Evolutionary conservation across 2,329 filamentous ascomycete species (phyloP).

Genomic region (Aspergillus sclerotialis): DNA sequence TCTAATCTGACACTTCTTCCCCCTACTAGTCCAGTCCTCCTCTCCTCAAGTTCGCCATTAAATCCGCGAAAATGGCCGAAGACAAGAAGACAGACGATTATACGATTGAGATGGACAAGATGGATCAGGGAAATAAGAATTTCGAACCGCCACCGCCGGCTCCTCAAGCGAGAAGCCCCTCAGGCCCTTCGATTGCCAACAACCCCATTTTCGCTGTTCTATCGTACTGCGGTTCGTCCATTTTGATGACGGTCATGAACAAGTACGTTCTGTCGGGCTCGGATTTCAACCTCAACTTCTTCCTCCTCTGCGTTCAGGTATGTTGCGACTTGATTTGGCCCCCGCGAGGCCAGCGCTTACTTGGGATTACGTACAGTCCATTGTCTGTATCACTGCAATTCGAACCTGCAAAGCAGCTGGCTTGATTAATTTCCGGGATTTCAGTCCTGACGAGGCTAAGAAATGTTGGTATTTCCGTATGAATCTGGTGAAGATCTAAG

Average conservation of each 20-base stretch:
- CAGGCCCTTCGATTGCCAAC: conserved; percentile 53
- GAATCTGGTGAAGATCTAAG: conserved; percentile 1
- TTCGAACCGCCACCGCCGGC: conserved; percentile 35
- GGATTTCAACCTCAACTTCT: conserved; percentile 93
- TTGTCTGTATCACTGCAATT: conserved; percentile 84
- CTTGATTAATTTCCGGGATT: conserved; percentile 75
- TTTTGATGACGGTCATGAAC: conserved; percentile 99
- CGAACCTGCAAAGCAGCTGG: conserved; percentile 72
- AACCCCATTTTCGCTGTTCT: conserved; percentile 75
- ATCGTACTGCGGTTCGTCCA: conserved; percentile 91
- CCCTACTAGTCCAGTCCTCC: no score
- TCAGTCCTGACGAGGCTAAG: conserved; percentile 81
- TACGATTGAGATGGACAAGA: conserved; percentile 61
- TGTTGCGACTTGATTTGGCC: conserved; percentile 20
- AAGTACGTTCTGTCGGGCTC: conserved; percentile 93
- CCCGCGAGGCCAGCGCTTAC: conserved; percentile 2
- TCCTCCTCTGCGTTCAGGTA: conserved; percentile 90
- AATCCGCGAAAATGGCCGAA: conserved; percentile 60
- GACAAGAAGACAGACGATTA: conserved; percentile 82
- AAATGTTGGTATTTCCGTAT: conserved; percentile 62
- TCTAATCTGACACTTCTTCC: no score
- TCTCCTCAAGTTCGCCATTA: no score
- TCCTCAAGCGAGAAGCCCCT: conserved; percentile 28
- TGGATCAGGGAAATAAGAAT: conserved; percentile 44
- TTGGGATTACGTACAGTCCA: conserved; percentile 51